phyloP scores from a whole-genome alignment of 352 stramenopile genomes.

The Plasmopara viticola region DNA sequence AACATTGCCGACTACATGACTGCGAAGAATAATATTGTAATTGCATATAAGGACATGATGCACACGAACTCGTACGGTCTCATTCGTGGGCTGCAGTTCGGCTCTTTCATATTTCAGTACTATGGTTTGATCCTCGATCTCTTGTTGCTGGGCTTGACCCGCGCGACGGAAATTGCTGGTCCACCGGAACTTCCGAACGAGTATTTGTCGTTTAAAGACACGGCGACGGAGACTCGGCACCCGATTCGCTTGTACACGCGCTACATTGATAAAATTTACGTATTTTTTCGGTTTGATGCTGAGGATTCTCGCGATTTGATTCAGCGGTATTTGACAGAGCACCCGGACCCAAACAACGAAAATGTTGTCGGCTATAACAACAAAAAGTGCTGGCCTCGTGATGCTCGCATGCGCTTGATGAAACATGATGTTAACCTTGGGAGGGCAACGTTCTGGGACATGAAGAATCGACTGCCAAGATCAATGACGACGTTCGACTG shows the following conservation, averaged over 20 bases:
- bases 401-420: constrained; percentile 99
- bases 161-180: constrained; percentile 97
- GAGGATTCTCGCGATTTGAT: constrained; percentile 99
- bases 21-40: constrained; percentile 99
- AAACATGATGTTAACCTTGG: constrained; percentile 99
- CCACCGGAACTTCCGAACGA: constrained; percentile 97
- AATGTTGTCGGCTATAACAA: constrained; percentile 99
- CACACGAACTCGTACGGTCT: constrained; percentile 99
- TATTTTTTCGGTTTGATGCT: constrained; percentile 98
- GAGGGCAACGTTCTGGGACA: constrained; percentile 99
- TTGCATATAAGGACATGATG: constrained; percentile 99
- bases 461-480: constrained; percentile 98
- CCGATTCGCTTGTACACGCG: constrained; percentile 99
- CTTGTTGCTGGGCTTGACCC: constrained; percentile 95
- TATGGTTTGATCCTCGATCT: constrained; percentile 99
- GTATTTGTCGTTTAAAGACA: constrained; percentile 98
- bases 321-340: constrained; percentile 98
- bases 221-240: constrained; percentile 95
- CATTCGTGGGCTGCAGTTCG: constrained; percentile 97
- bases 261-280: constrained; percentile 99
- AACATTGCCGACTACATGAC: constrained; percentile 99
- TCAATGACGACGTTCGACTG: constrained; percentile 99
- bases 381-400: constrained; percentile 99
- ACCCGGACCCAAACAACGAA: constrained; percentile 99
- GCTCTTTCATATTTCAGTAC: constrained; percentile 97